Conservation (phyloP, 495 filamentous ascomycete genomes). For the Durotheca rogersii region DNA sequence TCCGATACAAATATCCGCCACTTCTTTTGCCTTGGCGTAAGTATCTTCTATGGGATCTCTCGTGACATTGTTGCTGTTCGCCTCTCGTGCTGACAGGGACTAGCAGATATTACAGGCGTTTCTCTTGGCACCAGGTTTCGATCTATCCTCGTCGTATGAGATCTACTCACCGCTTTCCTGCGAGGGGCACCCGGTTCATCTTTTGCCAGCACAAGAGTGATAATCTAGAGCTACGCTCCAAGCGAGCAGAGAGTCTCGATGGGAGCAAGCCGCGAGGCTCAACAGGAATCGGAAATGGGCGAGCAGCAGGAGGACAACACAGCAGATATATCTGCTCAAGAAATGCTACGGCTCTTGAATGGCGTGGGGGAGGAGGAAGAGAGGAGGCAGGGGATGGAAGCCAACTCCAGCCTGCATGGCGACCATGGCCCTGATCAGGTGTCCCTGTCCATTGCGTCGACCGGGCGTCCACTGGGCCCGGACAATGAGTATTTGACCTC, state of each 20-base stretch:
- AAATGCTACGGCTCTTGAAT: background rate
- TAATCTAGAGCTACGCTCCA: background rate
- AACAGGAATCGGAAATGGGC: background rate
- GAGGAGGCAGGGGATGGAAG: background rate
- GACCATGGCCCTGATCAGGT: background rate
- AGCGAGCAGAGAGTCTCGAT: background rate
- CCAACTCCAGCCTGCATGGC: background rate
- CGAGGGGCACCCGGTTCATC: background rate
- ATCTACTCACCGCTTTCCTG: background rate
- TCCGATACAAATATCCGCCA: too few species aligned
- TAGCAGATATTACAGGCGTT: too few species aligned
- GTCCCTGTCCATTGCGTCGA: background rate
- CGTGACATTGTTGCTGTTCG: too few species aligned
- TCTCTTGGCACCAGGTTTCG: too few species aligned
- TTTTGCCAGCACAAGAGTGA: background rate
- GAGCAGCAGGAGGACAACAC: background rate
- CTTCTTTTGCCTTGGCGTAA: too few species aligned
- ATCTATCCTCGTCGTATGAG: too few species aligned
- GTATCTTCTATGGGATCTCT: too few species aligned
- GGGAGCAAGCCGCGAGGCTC: constrained; percentile 1
- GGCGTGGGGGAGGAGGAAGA: background rate
- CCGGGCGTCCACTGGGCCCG: background rate
- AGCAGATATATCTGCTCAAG: background rate
- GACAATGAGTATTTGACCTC: background rate
- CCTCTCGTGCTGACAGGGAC: too few species aligned